A percentile compares a stretch with the other conserved stretches of the same genome.
Evolutionary conservation across 2,329 filamentous ascomycete species (phyloP).

Genomic region (Microdochium paspali): DNA sequence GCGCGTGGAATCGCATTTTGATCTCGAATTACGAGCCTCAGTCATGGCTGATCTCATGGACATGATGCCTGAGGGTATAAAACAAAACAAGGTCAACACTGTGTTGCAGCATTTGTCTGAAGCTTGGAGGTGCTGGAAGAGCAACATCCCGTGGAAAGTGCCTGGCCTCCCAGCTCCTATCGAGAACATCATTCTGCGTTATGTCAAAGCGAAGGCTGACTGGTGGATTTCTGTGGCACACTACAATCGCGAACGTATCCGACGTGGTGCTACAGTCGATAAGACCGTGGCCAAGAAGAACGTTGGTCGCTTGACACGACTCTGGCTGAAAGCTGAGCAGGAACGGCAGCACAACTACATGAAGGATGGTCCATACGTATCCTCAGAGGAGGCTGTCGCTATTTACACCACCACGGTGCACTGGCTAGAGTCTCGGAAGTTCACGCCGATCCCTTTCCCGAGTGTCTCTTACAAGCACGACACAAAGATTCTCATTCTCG

Average conservation of each 20-base stretch:
- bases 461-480: slow-evolving; percentile 99
- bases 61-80: slow-evolving; percentile 99
- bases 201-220: slow-evolving; percentile 98
- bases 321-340: slow-evolving; percentile 98
- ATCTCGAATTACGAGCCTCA: slow-evolving; percentile 90
- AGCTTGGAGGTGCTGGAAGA: slow-evolving; percentile 99
- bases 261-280: slow-evolving; percentile 91
- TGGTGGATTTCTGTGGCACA: slow-evolving; percentile 99
- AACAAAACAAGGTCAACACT: slow-evolving; percentile 98
- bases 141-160: slow-evolving; percentile 99
- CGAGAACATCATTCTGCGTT: slow-evolving; percentile 96
- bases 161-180: slow-evolving; percentile 93
- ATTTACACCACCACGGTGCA: slow-evolving; percentile 99
- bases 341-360: slow-evolving; percentile 98
- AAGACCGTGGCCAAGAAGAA: slow-evolving; percentile 99
- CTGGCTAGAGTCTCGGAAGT: slow-evolving; percentile 97
- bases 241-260: slow-evolving; percentile 96
- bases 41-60: slow-evolving; percentile 99
- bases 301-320: slow-evolving; percentile 80
- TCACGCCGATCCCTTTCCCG: slow-evolving; percentile 96
- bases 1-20: slow-evolving; percentile 96
- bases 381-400: slow-evolving; percentile 94
- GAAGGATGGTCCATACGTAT: slow-evolving; percentile 98
- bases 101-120: slow-evolving; percentile 95
- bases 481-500: slow-evolving; percentile 95